phyloP scores from a whole-genome alignment of 2,329 filamentous ascomycete genomes.

The Talaromyces sp. region DNA sequence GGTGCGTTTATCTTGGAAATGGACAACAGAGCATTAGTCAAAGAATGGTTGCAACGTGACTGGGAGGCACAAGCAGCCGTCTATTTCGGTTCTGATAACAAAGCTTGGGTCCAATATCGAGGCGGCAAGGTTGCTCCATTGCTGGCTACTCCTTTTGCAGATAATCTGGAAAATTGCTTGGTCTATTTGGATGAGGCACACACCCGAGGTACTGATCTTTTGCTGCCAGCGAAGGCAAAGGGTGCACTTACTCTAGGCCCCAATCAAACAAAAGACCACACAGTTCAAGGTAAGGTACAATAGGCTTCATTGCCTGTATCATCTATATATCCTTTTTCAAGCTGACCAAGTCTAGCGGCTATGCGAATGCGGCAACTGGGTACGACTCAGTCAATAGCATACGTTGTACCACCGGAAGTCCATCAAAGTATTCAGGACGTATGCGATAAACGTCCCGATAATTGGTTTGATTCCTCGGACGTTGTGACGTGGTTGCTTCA shows the following conservation, averaged over 20 bases:
- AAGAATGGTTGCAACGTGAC: constrained; percentile 49
- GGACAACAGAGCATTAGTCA: constrained; percentile 48
- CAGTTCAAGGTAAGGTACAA: constrained; percentile 51
- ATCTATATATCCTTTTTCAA: not conserved
- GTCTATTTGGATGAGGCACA: constrained; percentile 60
- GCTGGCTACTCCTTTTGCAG: constrained; percentile 49
- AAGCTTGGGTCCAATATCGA: constrained; percentile 43
- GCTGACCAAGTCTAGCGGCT: constrained; percentile 43
- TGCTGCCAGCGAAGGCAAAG: constrained; percentile 43
- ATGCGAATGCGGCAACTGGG: constrained; percentile 60
- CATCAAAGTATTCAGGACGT: constrained; percentile 56
- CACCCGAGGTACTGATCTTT: constrained; percentile 57
- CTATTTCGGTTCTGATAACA: constrained; percentile 49
- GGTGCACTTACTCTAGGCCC: constrained; percentile 55
- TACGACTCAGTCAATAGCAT: constrained; percentile 51
- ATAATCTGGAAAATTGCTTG: constrained; percentile 49
- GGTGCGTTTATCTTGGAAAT: constrained; percentile 62
- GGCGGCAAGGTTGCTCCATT: constrained; percentile 41
- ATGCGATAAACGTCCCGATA: constrained; percentile 23
- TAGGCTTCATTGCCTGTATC: not conserved
- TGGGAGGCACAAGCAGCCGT: constrained; percentile 46
- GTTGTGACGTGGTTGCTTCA: constrained; percentile 60
- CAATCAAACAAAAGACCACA: constrained; percentile 56
- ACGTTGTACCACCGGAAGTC: constrained; percentile 56
- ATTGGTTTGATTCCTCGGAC: constrained; percentile 43